Evolutionary conservation across 371 early-diverging fungal genomes (phyloP).

Genomic region (Mortierella sp.): DNA sequence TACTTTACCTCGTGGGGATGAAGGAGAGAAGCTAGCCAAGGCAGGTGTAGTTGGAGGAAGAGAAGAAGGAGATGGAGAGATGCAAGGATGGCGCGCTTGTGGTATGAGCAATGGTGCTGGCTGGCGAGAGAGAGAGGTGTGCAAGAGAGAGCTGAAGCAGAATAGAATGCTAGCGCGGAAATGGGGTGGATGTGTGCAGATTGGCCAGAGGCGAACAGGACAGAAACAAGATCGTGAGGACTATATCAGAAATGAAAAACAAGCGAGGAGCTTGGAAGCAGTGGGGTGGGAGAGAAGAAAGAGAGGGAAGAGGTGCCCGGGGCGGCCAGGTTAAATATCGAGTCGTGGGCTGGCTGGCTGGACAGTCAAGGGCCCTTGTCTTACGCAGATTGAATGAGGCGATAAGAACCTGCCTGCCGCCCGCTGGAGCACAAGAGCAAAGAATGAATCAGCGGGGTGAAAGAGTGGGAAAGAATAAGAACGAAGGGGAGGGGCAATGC

Average conservation of each 20-base stretch:
- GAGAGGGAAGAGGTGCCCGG: conserved; percentile 2
- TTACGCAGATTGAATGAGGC: too few species aligned
- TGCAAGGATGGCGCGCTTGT: neutral
- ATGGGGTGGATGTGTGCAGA: conserved; percentile 1
- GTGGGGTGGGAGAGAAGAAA: conserved; percentile 1
- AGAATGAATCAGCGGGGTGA: too few species aligned
- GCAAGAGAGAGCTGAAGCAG: too few species aligned
- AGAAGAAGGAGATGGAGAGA: neutral
- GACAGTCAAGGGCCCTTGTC: too few species aligned
- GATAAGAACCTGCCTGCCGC: too few species aligned
- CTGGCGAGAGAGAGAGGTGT: too few species aligned
- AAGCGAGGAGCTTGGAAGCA: conserved; percentile 10
- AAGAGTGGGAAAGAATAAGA: too few species aligned
- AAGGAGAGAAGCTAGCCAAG: neutral
- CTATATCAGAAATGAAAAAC: neutral
- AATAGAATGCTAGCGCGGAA: conserved; percentile 18
- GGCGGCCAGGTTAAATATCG: conserved; percentile 14
- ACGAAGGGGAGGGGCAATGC: too few species aligned
- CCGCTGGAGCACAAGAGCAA: too few species aligned
- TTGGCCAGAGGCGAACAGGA: conserved; percentile 2
- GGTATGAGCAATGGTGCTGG: neutral
- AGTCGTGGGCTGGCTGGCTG: too few species aligned
- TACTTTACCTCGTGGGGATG: conserved; percentile 21
- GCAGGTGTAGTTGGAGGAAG: neutral
- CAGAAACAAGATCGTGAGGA: too few species aligned